These are phyloP conservation scores for Penicillium sp. DNA, from an alignment of 2,329 filamentous ascomycete species.

Conservation along the genomic window DNA sequence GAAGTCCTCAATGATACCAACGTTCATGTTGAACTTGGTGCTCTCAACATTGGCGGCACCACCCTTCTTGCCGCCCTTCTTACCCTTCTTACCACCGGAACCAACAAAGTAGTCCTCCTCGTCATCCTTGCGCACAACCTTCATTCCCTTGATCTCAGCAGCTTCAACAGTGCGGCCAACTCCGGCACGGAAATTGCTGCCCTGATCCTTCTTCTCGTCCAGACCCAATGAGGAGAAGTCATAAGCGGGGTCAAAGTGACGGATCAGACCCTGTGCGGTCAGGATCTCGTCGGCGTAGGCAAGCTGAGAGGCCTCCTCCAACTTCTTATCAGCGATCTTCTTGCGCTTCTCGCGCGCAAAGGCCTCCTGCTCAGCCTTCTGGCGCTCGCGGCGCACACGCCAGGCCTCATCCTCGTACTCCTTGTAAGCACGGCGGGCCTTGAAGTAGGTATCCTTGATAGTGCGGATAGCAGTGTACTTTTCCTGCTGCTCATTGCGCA, in stretches of 20 bases:
- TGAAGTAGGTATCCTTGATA: slow-evolving; percentile 81
- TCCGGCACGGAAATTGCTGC: slow-evolving; percentile 67
- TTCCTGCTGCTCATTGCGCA: slow-evolving; percentile 75
- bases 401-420: slow-evolving; percentile 77
- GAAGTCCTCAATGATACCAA: slow-evolving; percentile 86
- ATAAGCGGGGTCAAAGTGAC: slow-evolving; percentile 80
- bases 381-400: slow-evolving; percentile 65
- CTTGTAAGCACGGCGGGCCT: slow-evolving; percentile 69
- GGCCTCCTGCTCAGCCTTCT: slow-evolving; percentile 64
- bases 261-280: slow-evolving; percentile 74
- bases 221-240: slow-evolving; percentile 55
- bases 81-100: slow-evolving; percentile 70
- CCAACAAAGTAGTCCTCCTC: slow-evolving; percentile 76
- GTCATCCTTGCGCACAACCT: slow-evolving; percentile 75
- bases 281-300: slow-evolving; percentile 91
- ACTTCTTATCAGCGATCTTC: slow-evolving; percentile 48
- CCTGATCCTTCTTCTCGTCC: slow-evolving; percentile 37
- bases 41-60: slow-evolving; percentile 40
- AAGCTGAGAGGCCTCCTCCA: slow-evolving; percentile 53
- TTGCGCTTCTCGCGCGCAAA: slow-evolving; percentile 43
- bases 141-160: slow-evolving; percentile 73
- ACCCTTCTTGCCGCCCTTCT: slow-evolving; percentile 69
- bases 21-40: slow-evolving; percentile 71
- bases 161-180: slow-evolving; percentile 76
- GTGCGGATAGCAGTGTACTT: slow-evolving; percentile 75